Evolutionary conservation across 2,329 filamentous ascomycete species (phyloP), one percentile per base, ranked within the genome.

Genomic region (Hymenoscyphus fructigenus): DNA sequence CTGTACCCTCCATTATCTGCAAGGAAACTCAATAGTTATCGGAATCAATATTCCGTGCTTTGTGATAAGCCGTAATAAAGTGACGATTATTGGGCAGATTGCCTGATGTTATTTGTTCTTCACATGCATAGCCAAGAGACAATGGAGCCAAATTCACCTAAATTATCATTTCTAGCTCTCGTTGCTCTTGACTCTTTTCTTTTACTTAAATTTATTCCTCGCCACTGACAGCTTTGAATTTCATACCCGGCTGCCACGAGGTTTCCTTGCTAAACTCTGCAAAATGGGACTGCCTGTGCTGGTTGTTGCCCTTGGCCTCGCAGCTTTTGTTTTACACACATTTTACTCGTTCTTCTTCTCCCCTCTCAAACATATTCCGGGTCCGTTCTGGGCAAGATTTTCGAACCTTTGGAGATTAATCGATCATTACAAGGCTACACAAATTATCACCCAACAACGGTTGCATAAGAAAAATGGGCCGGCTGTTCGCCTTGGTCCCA

Each of bases 381-480:
- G 73, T 2, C 73, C 73, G 0, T 71, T 73, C 26, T 34, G 71
- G 32, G 73, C 72, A 1, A 70, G 69, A 28, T 69, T 74, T 29
- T 68, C 72, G 2, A 66, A 74, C 50, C 26, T 73, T 23, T 75
- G 73, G 73, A 70, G 72, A 2, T 59, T 73, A 7, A 56, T 68
- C 5, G 66, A 68, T 38, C 60, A 58, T 1, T 73, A 65, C 15
- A 57, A 56, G 44, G 72, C 72, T 3, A 60, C 65, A 28, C 15
- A 66, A 3, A 66, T 71, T n/a, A 62, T 67, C 3, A 67, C 66
- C 0, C 63, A 72, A 9, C 61, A 60, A 14, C 9, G 57, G 1
- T 62, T 75, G 0, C 72, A 74, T 34, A 34, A 70, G 41, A 68
- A 65, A 53, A 68, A 72, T 61, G 73, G 71, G 0, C 10, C 56